phyloP scores from a whole-genome alignment of 345 rosid genomes.

The Jatropha curcas region DNA sequence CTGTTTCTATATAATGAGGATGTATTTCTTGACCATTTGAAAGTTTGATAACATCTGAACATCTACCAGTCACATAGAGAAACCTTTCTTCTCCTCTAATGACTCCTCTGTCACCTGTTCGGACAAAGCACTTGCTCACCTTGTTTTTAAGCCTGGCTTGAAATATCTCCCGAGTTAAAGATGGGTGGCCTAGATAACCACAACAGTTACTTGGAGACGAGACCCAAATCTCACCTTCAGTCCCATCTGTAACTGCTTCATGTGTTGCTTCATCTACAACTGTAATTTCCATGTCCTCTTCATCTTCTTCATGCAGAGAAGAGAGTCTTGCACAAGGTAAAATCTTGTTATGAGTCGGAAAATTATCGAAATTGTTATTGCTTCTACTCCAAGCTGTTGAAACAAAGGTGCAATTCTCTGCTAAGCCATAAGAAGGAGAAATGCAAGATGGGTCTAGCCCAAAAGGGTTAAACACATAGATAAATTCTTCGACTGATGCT shows the following conservation, averaged over 20 bases:
- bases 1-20: constrained; percentile 56
- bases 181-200: constrained; percentile 58
- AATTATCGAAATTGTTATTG: constrained; percentile 7
- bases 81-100: constrained; percentile 49
- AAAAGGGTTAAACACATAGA: constrained; percentile 33
- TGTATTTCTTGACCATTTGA: constrained; percentile 33
- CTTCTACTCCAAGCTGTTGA: constrained; percentile 60
- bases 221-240: constrained; percentile 68
- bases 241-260: constrained; percentile 48
- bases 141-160: constrained; percentile 39
- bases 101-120: constrained; percentile 58
- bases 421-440: constrained; percentile 65
- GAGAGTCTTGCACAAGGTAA: constrained; percentile 52
- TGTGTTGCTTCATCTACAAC: constrained; percentile 49
- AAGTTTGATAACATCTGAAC: constrained; percentile 44
- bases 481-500: constrained; percentile 44
- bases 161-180: constrained; percentile 43
- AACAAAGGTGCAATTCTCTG: constrained; percentile 66
- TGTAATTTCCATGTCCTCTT: constrained; percentile 47
- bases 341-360: constrained; percentile 48
- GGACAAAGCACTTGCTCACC: constrained; percentile 32
- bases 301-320: constrained; percentile 18
- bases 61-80: constrained; percentile 55
- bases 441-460: constrained; percentile 48
- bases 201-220: constrained; percentile 66